phyloP scores from a whole-genome alignment of 225 moss, liverwort and hornwort species.

The Polytrichum commune region DNA sequence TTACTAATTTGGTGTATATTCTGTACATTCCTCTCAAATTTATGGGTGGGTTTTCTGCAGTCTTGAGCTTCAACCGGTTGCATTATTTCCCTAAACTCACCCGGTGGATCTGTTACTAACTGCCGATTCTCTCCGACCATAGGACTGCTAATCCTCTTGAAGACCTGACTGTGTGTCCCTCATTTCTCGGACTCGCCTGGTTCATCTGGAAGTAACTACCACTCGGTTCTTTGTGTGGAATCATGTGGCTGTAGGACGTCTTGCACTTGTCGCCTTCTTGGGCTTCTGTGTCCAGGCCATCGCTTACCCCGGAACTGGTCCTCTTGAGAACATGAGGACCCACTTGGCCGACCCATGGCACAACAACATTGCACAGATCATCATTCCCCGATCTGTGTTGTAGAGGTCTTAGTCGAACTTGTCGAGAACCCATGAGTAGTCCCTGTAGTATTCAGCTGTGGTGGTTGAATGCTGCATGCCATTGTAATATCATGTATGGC shows the following conservation, averaged over 20 bases:
- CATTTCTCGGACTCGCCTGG: too few relatives aligned
- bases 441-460: conserved; percentile 14
- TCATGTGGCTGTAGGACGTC: conserved; percentile 50
- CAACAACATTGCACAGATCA: conserved; percentile 67
- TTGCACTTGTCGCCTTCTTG: conserved; percentile 75
- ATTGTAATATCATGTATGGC: conserved; percentile 30
- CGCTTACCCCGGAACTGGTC: conserved; percentile 82
- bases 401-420: conserved; percentile 41
- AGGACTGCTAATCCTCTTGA: too few relatives aligned
- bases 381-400: conserved; percentile 77
- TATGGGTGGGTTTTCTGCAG: too few relatives aligned
- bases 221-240: too few relatives aligned
- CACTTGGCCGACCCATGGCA: conserved; percentile 92
- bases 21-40: too few relatives aligned
- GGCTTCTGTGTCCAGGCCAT: conserved; percentile 69
- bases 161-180: too few relatives aligned
- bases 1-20: too few relatives aligned
- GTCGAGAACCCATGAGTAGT: conserved; percentile 30
- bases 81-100: too few relatives aligned
- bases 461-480: conserved; percentile 28
- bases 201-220: too few relatives aligned
- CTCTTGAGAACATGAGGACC: conserved; percentile 65
- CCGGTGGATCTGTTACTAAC: too few relatives aligned
- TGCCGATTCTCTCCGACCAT: too few relatives aligned
- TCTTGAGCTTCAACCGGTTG: too few relatives aligned